Evolutionary conservation across 768 basidiomycete species (phyloP).

Genomic region (Boletus huronensis): DNA sequence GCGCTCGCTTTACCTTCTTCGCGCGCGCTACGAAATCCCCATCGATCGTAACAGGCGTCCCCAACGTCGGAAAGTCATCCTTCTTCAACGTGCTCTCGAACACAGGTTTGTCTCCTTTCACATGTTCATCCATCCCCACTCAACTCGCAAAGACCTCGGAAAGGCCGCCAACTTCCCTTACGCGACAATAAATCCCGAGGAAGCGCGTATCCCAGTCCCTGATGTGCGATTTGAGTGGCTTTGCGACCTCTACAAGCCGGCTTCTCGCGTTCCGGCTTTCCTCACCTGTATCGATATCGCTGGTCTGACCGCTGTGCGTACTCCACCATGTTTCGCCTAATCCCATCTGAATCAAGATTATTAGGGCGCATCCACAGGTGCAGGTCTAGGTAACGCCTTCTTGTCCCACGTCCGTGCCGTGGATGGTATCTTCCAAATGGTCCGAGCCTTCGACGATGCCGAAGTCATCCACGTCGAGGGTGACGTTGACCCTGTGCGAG

Average conservation of each 20-base stretch:
- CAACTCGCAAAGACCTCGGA: constrained; percentile 60
- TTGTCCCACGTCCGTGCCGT: constrained; percentile 96
- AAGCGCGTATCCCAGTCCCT: constrained; percentile 94
- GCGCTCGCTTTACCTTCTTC: constrained; percentile 32
- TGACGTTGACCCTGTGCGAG: constrained; percentile 91
- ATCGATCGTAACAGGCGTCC: constrained; percentile 55
- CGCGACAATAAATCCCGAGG: constrained; percentile 89
- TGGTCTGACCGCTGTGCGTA: constrained; percentile 84
- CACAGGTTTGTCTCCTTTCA: constrained; percentile 54
- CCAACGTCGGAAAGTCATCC: constrained; percentile 98
- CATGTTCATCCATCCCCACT: not conserved
- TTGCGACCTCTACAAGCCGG: constrained; percentile 85
- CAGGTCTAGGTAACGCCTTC: constrained; percentile 96
- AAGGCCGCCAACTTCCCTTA: constrained; percentile 99
- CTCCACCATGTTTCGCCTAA: not conserved
- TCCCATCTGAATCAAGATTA: constrained; percentile 17
- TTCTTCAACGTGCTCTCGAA: constrained; percentile 97
- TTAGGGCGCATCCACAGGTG: constrained; percentile 94
- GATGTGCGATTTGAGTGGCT: constrained; percentile 96
- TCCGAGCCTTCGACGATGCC: constrained; percentile 98
- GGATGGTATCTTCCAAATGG: constrained; percentile 98
- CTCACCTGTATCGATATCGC: constrained; percentile 99
- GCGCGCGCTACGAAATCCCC: not conserved
- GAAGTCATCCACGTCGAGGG: constrained; percentile 99
- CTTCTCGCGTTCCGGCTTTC: constrained; percentile 84